A percentile compares a stretch with the other conserved stretches of the same genome.
phyloP scores from a whole-genome alignment of 768 basidiomycete genomes.

The Podaxis sp. region DNA sequence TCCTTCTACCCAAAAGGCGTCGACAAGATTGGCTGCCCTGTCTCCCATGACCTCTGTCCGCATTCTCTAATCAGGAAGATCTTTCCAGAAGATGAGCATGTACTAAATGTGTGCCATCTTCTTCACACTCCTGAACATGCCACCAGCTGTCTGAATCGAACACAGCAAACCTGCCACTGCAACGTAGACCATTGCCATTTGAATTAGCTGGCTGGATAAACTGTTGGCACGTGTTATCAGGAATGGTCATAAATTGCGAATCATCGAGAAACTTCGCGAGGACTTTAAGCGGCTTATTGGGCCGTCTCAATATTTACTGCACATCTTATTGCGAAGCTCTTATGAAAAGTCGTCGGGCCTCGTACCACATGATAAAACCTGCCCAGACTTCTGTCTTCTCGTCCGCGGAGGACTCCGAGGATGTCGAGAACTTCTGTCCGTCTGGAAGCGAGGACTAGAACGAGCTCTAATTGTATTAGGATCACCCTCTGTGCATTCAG shows the following conservation, averaged over 20 bases:
- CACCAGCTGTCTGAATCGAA: background rate
- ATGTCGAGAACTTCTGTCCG: background rate
- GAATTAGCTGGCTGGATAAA: background rate
- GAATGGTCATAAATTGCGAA: background rate
- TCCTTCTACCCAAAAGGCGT: background rate
- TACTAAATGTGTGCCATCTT: background rate
- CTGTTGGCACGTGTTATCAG: background rate
- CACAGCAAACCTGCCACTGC: background rate
- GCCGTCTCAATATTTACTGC: background rate
- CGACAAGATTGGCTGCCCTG: background rate
- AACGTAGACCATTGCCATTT: background rate
- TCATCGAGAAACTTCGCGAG: background rate
- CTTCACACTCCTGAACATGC: background rate
- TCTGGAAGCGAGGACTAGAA: background rate
- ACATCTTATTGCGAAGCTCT: background rate
- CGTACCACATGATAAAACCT: background rate
- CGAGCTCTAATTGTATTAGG: background rate
- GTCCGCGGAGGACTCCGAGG: background rate
- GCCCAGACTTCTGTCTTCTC: background rate
- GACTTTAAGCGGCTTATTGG: background rate
- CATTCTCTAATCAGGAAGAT: conserved; percentile 6
- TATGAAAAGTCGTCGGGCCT: background rate
- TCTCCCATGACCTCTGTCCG: conserved; percentile 6
- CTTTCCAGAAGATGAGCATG: conserved; percentile 5
- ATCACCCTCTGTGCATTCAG: background rate